Evolutionary conservation across 495 filamentous ascomycete genomes (phyloP), one percentile per base, ranked within the genome.

Genomic region (Bryoglossum gracile): DNA sequence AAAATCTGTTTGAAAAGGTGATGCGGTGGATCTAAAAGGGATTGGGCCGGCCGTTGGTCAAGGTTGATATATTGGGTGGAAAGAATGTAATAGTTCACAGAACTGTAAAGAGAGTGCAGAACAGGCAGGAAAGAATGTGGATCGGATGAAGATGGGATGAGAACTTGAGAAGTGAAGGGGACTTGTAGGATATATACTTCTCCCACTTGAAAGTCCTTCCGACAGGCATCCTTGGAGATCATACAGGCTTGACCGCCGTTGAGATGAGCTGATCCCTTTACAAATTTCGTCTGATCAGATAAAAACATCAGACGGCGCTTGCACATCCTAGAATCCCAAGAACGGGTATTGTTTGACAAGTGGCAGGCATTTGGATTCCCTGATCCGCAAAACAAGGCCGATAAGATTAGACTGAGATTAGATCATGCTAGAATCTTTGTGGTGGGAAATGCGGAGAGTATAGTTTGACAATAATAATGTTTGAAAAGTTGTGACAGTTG

Each of bases 71-170:
- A 55, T 41, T 18, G 41, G 50, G 13, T 46, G 48, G 42, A 51
- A 56, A 47, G 53, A 56, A 56, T 47, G 48, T 43, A 30, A 43
- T 30, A 51, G 53, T 56, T 51, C 53, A 46, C 53, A 51, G 53
- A 51, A 56, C 53, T 48, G 36, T 46, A 56, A 56, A 30, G 52
- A 55, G 50, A 38, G 51, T 48, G 28, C 25, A 30, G 33, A 54
- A 33, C 37, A 26, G 46, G 25, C 36, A 17, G 30, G 48, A 53
- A 46, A 46, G 47, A 50, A 33, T 34, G 46, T 42, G 46, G 46
- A 50, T 46, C 32, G 47, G 46, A 55, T 55, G 52, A 55, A 55
- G 46, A 53, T 37, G 16, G 16, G 34, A 37, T 37, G 34, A 37
- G n/a, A 18, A 50, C 18, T 30, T 30, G 46, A 36, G 13, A 14